Evolutionary conservation across 148 eudicot species (phyloP).

Genomic region (Fagopyrum esculentum): DNA sequence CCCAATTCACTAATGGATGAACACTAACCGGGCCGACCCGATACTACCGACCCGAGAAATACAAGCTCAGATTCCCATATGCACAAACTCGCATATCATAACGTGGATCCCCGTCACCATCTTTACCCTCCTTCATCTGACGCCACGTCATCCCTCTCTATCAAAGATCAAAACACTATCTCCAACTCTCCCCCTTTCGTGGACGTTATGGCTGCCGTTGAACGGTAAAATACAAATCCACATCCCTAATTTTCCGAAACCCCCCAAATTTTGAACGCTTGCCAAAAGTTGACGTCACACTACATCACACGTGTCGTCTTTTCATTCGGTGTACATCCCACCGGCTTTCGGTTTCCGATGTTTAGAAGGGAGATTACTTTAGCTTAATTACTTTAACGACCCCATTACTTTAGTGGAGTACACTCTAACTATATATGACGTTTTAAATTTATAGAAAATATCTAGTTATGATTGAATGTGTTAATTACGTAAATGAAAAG

Average conservation of each 20-base stretch:
- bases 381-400: not conserved
- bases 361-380: not conserved
- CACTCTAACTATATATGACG: too few relatives aligned
- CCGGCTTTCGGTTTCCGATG: not conserved
- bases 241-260: not conserved
- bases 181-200: not conserved
- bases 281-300: not conserved
- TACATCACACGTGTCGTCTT: not conserved
- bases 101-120: not conserved
- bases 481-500: too few relatives aligned
- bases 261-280: not conserved
- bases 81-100: not conserved
- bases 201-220: conserved; percentile 13
- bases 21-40: too few relatives aligned
- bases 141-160: not conserved
- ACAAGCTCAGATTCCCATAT: not conserved
- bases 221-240: not conserved
- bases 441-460: not conserved
- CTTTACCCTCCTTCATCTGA: not conserved
- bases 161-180: not conserved
- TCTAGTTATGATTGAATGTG: not conserved
- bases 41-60: too few relatives aligned
- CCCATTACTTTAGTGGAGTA: not conserved
- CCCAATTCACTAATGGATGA: too few relatives aligned
- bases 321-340: not conserved